Conservation (phyloP, 2,329 filamentous ascomycete genomes). For the Rhynchosporium graminicola region DNA sequence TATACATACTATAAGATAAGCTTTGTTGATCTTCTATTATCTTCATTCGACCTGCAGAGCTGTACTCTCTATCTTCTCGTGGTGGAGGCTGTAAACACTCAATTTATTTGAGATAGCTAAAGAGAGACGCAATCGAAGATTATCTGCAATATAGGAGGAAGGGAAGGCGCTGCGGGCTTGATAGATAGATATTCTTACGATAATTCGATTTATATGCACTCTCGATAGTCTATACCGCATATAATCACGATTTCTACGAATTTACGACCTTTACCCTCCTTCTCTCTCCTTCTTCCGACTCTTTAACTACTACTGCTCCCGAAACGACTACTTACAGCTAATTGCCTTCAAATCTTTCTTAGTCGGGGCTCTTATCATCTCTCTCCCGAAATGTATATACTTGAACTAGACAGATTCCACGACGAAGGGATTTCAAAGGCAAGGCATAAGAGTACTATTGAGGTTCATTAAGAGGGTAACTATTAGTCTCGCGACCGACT, state of each 20-base stretch:
- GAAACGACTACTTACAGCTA: too few relatives aligned
- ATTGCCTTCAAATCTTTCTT: too few relatives aligned
- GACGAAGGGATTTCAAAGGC: not conserved
- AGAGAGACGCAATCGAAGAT: not conserved
- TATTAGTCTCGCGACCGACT: not conserved
- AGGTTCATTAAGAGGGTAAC: not conserved
- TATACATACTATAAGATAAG: too few relatives aligned
- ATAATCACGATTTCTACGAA: too few relatives aligned
- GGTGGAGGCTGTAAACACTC: not conserved
- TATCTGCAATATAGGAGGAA: not conserved
- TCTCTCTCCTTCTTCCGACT: too few relatives aligned
- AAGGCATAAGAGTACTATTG: not conserved
- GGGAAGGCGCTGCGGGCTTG: not conserved
- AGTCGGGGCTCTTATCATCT: too few relatives aligned
- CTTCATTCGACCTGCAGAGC: not conserved
- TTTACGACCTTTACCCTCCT: too few relatives aligned
- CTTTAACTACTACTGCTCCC: too few relatives aligned
- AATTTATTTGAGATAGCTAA: not conserved
- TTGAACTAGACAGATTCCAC: not conserved
- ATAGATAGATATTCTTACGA: not conserved
- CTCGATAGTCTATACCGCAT: not conserved
- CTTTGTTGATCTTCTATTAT: too few relatives aligned
- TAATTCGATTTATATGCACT: not conserved
- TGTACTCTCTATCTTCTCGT: not conserved
- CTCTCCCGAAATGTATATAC: not conserved